Evolutionary conservation across 352 stramenopile genomes (phyloP).

Genomic region (Phytophthora idaei): DNA sequence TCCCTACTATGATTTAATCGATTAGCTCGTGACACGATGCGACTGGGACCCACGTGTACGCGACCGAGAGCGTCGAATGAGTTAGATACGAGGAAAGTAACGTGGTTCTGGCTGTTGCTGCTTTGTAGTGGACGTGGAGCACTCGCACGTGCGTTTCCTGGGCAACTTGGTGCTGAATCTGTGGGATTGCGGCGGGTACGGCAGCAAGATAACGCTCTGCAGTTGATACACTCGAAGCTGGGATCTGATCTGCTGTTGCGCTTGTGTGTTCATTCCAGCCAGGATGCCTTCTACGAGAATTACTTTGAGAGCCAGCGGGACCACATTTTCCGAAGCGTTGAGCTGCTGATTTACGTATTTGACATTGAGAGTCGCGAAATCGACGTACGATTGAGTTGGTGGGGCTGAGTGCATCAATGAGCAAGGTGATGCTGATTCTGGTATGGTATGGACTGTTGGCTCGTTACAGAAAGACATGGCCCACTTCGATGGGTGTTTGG

Average conservation of each 20-base stretch:
- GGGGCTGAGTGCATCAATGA: not conserved
- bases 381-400: constrained; percentile 44
- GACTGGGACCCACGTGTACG: constrained; percentile 93
- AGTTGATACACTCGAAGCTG: not conserved
- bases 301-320: constrained; percentile 99
- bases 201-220: constrained; percentile 4
- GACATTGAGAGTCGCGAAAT: constrained; percentile 95
- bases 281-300: constrained; percentile 99
- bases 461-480: constrained; percentile 95
- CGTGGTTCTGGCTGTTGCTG: constrained; percentile 6
- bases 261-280: constrained; percentile 51
- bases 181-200: constrained; percentile 98
- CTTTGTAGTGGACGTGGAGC: constrained; percentile 89
- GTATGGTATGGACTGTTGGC: constrained; percentile 1
- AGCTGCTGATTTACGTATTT: constrained; percentile 99
- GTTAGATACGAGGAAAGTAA: constrained; percentile 5
- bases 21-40: constrained; percentile 96
- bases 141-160: constrained; percentile 95
- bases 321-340: constrained; percentile 99
- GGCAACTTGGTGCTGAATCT: constrained; percentile 99
- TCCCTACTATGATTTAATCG: not conserved
- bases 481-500: constrained; percentile 97
- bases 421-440: constrained; percentile 8
- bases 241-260: constrained; percentile 3
- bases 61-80: not conserved